Conservation (phyloP, 257 asterid genomes). For the Fraxinus cuspidata region DNA sequence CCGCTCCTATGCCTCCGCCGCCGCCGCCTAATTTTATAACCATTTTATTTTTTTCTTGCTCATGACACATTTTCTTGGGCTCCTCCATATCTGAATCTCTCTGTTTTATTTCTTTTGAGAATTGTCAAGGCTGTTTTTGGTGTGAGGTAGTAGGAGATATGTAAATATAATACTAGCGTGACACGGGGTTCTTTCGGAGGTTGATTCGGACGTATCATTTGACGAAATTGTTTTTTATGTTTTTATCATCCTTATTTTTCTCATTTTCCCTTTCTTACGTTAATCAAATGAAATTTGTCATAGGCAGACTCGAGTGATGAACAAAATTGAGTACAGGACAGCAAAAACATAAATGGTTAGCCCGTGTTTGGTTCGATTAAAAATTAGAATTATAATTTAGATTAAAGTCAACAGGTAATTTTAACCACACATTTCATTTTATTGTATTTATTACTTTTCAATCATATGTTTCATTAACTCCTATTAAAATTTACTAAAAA, state of each 20-base stretch:
- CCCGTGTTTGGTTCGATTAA: too few species aligned
- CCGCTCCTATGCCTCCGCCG: conserved; percentile 50
- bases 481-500: too few species aligned
- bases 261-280: conserved; percentile 19
- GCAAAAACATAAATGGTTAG: too few species aligned
- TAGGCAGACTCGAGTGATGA: conserved; percentile 14
- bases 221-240: not conserved
- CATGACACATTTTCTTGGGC: conserved; percentile 1
- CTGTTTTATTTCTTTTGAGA: conserved; percentile 6
- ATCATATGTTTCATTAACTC: too few species aligned
- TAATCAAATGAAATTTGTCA: conserved; percentile 23
- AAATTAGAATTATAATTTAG: too few species aligned
- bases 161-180: conserved; percentile 25
- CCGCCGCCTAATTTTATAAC: conserved; percentile 28
- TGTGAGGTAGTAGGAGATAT: not conserved
- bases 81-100: conserved; percentile 29
- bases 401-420: too few species aligned
- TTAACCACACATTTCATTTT: too few species aligned
- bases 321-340: not conserved
- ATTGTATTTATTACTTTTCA: too few species aligned
- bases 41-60: conserved; percentile 29
- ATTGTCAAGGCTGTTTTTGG: conserved; percentile 6
- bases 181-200: conserved; percentile 35
- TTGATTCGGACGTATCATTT: conserved; percentile 33
- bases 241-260: not conserved